Evolutionary conservation across 352 stramenopile genomes (phyloP).

Genomic region (Albugo candida): DNA sequence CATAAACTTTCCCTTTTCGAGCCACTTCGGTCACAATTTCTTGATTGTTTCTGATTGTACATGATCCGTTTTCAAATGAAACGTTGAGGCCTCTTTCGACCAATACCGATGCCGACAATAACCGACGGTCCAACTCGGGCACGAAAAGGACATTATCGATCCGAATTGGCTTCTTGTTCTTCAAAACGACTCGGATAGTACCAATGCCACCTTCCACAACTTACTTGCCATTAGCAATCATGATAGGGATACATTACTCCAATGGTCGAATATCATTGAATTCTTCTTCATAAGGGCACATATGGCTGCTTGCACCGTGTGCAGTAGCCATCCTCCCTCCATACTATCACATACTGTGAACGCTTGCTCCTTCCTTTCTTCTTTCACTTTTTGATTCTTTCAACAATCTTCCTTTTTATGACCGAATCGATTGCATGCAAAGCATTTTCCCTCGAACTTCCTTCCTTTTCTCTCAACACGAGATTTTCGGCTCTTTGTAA

Average conservation of each 20-base stretch:
- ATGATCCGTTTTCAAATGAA: too few species aligned
- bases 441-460: background rate
- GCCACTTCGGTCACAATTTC: too few species aligned
- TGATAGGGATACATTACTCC: background rate
- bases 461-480: too few species aligned
- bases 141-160: slow-evolving; percentile 9
- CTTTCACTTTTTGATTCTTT: background rate
- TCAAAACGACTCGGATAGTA: background rate
- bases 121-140: slow-evolving; percentile 5
- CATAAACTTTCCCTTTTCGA: too few species aligned
- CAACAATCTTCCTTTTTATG: background rate
- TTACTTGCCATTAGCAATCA: slow-evolving; percentile 4
- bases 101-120: slow-evolving; percentile 2
- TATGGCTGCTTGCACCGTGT: slow-evolving; percentile 12
- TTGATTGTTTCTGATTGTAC: too few species aligned
- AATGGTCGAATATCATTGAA: slow-evolving; percentile 3
- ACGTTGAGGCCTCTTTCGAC: too few species aligned
- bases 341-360: background rate
- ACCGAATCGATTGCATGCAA: background rate
- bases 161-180: slow-evolving; percentile 1
- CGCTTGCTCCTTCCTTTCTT: background rate
- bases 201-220: slow-evolving; percentile 5
- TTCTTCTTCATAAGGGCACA: slow-evolving; percentile 3
- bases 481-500: background rate
- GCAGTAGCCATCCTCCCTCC: slow-evolving; percentile 2